phyloP scores from a whole-genome alignment of 495 filamentous ascomycete genomes.

The Lichina pygmaea region DNA sequence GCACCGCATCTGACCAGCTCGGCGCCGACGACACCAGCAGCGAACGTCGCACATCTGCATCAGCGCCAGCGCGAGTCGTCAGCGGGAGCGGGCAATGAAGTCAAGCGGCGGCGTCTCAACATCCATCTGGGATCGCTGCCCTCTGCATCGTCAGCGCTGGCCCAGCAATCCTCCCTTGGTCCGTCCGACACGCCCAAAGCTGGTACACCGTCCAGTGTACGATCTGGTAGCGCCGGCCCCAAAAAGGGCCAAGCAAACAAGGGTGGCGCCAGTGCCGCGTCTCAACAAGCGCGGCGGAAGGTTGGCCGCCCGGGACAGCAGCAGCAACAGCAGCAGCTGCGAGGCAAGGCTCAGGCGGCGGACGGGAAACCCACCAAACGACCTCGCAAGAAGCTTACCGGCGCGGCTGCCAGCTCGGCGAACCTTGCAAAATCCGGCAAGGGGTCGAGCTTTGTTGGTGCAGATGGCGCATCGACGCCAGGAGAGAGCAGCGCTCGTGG shows the following conservation, averaged over 20 bases:
- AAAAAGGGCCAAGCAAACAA: constrained; percentile 23
- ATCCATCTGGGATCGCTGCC: constrained; percentile 36
- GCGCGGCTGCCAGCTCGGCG: no score
- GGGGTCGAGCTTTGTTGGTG: no score
- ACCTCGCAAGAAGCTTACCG: no score
- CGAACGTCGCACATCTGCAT: constrained; percentile 25
- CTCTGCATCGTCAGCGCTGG: constrained; percentile 40
- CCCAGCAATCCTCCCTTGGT: constrained; percentile 54
- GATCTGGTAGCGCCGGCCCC: constrained; percentile 50
- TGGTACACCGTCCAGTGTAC: constrained; percentile 28
- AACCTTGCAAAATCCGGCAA: no score
- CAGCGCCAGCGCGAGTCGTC: constrained; percentile 51
- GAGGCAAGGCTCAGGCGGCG: no score
- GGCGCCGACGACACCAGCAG: constrained; percentile 38
- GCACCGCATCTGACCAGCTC: constrained; percentile 15
- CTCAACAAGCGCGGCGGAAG: constrained; percentile 22
- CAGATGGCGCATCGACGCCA: no score
- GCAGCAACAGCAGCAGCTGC: constrained; percentile 7
- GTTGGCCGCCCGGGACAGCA: constrained; percentile 18
- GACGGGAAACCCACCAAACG: no score
- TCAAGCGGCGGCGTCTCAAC: constrained; percentile 48
- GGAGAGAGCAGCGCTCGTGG: no score
- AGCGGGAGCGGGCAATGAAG: constrained; percentile 36
- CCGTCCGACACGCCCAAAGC: constrained; percentile 49
- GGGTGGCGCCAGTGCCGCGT: constrained; percentile 35